Base-by-base conservation (phyloP, 2,329 filamentous ascomycete genomes). In the Penicillium corylophilum region DNA sequence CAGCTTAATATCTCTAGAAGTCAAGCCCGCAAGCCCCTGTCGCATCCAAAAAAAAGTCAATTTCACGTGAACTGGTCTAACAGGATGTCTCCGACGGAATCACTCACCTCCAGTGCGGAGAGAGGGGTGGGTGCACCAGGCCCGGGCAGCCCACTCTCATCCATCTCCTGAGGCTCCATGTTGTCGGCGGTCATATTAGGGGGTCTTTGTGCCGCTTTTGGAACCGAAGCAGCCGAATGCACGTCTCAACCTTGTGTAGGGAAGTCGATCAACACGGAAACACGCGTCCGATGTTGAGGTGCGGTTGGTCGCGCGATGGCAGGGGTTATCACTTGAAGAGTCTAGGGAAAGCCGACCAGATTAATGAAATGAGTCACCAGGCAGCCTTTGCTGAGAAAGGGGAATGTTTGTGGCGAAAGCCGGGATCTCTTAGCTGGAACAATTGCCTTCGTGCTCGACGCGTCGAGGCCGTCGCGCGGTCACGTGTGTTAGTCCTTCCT, bases 101-200 rank as follows among this genome's bases (percentile, higher is more conserved):
- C 51, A 61, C 80, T 60, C 79, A 95, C 93, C 82, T 97, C 93
- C 3, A 99, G 81, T 42, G 89, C 88, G 43, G 82, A 79, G 24
- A 99, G 81, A 42, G 93, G 91, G 50, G 92, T 96, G 2, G 94
- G 94, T n/a, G 94, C 94, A 59, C 94, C 94, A 51, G 93, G 93
- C 10, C 89, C 91, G 50, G 87, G 85, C 66, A 85, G 82, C 55
- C 85, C 82, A 63, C 82, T 81, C 53, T 95, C 90, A 51, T 94
- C 91, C 62, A 85, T 83, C 51, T 82, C 86, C 59, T 95, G 89
- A 33, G 84, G 83, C 56, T 87, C 82, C 58, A 84, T 81, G 44
- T 38, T 38, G 10, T 81, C 79, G 53, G 76, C 74, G 59, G 81
- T 61, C 66, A 72, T 72, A 4, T 22, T 22, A 7, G 26, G 4